A percentile compares a stretch with the other conserved stretches of the same genome.
Conservation (phyloP, 2,329 filamentous ascomycete genomes). For the Bipolaris victoriae region DNA sequence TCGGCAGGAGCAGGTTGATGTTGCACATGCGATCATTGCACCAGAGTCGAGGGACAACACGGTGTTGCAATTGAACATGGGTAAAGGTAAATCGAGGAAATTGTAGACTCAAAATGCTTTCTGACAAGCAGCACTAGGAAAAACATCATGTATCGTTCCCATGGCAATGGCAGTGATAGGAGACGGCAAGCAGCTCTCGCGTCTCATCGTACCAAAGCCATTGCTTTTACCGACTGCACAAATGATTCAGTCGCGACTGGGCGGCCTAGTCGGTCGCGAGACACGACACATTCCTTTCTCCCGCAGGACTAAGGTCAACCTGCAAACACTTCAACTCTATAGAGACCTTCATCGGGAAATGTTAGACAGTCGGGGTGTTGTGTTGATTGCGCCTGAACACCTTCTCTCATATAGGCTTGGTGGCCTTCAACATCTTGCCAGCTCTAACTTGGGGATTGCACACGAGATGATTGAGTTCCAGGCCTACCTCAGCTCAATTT, state of each 20-base stretch:
- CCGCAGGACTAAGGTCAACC: constrained; percentile 51
- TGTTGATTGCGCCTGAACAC: constrained; percentile 69
- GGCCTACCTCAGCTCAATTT: constrained; percentile 51
- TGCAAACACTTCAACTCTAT: constrained; percentile 46
- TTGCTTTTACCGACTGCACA: constrained; percentile 66
- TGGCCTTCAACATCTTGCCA: constrained; percentile 57
- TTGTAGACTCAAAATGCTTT: constrained; percentile 36
- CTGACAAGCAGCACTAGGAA: constrained; percentile 56
- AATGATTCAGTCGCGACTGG: constrained; percentile 60
- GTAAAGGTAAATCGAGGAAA: constrained; percentile 36
- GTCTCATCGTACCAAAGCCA: constrained; percentile 67
- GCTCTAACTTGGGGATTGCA: constrained; percentile 35
- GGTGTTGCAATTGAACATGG: constrained; percentile 42
- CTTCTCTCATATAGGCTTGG: constrained; percentile 68
- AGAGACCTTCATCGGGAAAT: constrained; percentile 54
- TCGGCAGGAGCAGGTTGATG: constrained; percentile 62
- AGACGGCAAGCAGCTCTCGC: constrained; percentile 49
- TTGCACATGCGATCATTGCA: constrained; percentile 62
- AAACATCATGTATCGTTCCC: constrained; percentile 11
- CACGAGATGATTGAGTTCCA: constrained; percentile 37
- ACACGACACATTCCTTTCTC: constrained; percentile 67
- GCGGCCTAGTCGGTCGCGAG: constrained; percentile 61
- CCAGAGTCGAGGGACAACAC: constrained; percentile 29
- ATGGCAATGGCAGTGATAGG: constrained; percentile 4
- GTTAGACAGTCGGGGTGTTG: constrained; percentile 57